These are phyloP conservation scores for Suhomyces kilbournensis DNA, from an alignment of 805 yeast genomes.

Conservation along the genomic window DNA sequence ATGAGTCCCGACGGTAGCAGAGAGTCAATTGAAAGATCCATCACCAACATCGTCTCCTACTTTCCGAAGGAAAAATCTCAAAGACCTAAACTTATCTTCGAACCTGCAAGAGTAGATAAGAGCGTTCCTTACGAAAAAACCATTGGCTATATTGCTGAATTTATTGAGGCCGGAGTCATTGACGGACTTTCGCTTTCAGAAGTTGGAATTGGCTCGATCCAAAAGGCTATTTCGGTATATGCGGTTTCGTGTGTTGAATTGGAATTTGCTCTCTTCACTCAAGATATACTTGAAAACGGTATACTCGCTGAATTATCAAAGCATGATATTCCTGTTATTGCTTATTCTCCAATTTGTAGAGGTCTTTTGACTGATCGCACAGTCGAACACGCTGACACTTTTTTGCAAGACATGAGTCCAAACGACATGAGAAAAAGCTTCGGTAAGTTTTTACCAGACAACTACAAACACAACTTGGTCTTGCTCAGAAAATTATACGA, in stretches of 20 bases:
- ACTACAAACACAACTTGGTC: slow-evolving; percentile 49
- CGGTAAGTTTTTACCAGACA: slow-evolving; percentile 61
- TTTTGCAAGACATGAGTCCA: slow-evolving; percentile 56
- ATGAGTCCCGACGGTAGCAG: slow-evolving; percentile 49
- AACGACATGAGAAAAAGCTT: slow-evolving; percentile 45
- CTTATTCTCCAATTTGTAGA: slow-evolving; percentile 76
- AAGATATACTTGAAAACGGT: slow-evolving; percentile 60
- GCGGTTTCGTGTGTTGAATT: slow-evolving; percentile 71
- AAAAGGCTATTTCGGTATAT: slow-evolving; percentile 52
- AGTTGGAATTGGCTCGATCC: slow-evolving; percentile 58
- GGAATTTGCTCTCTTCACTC: slow-evolving; percentile 71
- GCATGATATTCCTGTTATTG: slow-evolving; percentile 61
- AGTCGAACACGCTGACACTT: slow-evolving; percentile 45
- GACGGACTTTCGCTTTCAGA: slow-evolving; percentile 77
- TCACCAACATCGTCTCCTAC: slow-evolving; percentile 39
- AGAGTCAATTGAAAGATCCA: slow-evolving; percentile 45
- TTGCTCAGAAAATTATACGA: slow-evolving; percentile 49
- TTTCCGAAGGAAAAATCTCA: slow-evolving; percentile 25
- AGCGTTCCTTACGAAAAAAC: slow-evolving; percentile 57
- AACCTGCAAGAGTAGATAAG: slow-evolving; percentile 68
- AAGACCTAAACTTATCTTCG: slow-evolving; percentile 48
- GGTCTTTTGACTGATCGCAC: slow-evolving; percentile 3
- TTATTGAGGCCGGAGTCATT: slow-evolving; percentile 60
- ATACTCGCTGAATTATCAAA: slow-evolving; percentile 57
- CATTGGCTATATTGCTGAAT: slow-evolving; percentile 52